These are phyloP conservation scores for Aureobasidium zeae DNA, from an alignment of 2,329 filamentous ascomycete species.

Conservation along the genomic window DNA sequence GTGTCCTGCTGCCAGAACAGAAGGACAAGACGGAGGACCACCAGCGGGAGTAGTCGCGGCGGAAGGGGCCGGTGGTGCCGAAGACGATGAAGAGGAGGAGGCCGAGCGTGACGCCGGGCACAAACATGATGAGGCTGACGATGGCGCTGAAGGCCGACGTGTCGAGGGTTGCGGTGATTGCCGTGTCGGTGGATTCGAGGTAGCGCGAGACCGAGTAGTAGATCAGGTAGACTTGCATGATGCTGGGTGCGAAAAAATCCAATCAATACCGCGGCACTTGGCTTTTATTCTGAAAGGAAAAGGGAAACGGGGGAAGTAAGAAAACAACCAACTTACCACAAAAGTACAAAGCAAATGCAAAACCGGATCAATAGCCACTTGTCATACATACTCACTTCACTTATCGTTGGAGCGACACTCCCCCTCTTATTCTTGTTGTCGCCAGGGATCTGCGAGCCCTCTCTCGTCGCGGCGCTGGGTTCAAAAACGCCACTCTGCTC, in stretches of 20 bases:
- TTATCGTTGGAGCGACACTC: too few species aligned
- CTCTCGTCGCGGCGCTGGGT: background rate
- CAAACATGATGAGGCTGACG: constrained; percentile 14
- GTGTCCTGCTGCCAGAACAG: too few species aligned
- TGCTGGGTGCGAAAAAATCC: constrained; percentile 1
- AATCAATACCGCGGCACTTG: too few species aligned
- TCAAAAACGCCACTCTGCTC: background rate
- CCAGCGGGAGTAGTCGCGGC: constrained; percentile 14
- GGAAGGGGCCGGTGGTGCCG: constrained; percentile 13
- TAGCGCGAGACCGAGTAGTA: constrained; percentile 14
- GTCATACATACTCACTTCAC: constrained; percentile 14
- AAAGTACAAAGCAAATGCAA: constrained; percentile 17
- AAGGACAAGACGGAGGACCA: too few species aligned
- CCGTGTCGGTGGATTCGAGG: constrained; percentile 1
- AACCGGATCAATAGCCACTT: constrained; percentile 20
- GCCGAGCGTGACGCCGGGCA: constrained; percentile 8
- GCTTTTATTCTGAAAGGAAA: background rate
- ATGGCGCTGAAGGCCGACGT: constrained; percentile 13
- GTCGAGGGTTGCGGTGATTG: constrained; percentile 13
- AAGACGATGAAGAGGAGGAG: constrained; percentile 11
- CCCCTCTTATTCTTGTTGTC: background rate
- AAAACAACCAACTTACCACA: constrained; percentile 14
- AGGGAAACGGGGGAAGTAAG: background rate
- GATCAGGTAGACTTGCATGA: constrained; percentile 18
- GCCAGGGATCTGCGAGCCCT: background rate